Base-by-base conservation (phyloP, 108 stramenopile species). In the Cyclotella atomus region DNA sequence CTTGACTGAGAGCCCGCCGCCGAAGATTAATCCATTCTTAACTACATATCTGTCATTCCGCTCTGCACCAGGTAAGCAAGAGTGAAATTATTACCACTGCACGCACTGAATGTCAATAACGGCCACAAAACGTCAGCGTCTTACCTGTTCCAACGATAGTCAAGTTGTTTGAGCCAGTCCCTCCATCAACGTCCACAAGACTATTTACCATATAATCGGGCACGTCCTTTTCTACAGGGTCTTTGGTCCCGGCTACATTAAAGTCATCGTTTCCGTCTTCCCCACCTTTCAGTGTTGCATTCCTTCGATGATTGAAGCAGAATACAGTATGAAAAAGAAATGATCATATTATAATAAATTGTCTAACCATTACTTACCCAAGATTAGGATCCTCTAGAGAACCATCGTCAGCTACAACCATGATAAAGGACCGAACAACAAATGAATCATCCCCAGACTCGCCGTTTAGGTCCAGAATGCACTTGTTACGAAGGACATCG, bases 141-240 rank as follows among this genome's bases (percentile, higher is more conserved):
- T n/a, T n/a, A n/a, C n/a, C n/a, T n/a, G n/a, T n/a, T n/a, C n/a
- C n/a, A n/a, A 55, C 17, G 8, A 23, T 27, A 8, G 28, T 27
- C 54, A 55, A 17, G 54, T 55, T 55, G 16, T 55, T 55, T 55
- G 54, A 55, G 24, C 54, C 54, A 55, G 54, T 55, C 25, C 81
- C 81, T 62, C 81, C 81, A 59, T 82, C 81, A 50, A 82, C 54
- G 33, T 82, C 81, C 5, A 82, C 81, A n/a, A 75, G 53, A 21
- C 54, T 55, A 29, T 55, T 55, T 5, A 55, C 54, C 16, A 55
- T 55, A 55, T 55, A 55, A 27, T 55, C 54, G 4, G 54, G 54
- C 25, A 55, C 28, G 5, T 55, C 25, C 28, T 55, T 27, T 28
- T 55, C 27, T n/a, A n/a, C 3, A 4, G 47, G 47, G 17, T 49